phyloP scores from a whole-genome alignment of 768 basidiomycete genomes.

The Dacryopinax spathularia region DNA sequence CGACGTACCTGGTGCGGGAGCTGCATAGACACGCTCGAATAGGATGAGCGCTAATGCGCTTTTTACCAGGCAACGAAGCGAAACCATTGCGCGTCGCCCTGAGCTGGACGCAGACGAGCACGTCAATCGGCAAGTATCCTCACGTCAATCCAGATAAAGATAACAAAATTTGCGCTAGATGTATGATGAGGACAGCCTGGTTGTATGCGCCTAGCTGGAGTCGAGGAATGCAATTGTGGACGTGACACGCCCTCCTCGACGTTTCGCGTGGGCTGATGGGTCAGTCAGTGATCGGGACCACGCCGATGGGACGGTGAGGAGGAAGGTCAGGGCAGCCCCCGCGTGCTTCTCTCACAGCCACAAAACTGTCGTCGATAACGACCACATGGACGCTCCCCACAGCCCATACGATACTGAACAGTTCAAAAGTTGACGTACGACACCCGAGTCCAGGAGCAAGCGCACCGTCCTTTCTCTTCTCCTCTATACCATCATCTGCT shows the following conservation, averaged over 20 bases:
- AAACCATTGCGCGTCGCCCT: neutral
- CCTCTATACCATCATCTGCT: conserved; percentile 12
- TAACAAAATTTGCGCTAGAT: too few species aligned
- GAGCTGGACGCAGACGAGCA: neutral
- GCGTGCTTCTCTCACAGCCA: conserved; percentile 1
- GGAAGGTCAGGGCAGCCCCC: neutral
- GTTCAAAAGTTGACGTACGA: neutral
- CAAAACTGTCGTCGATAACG: neutral
- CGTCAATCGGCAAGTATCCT: too few species aligned
- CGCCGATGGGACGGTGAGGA: too few species aligned
- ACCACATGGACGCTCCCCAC: neutral
- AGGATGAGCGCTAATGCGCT: conserved; percentile 7
- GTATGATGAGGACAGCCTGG: too few species aligned
- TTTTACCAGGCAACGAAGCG: neutral
- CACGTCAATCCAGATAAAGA: too few species aligned
- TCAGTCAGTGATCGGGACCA: neutral
- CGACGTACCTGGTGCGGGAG: conserved; percentile 19
- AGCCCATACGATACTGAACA: neutral
- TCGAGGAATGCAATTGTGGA: neutral
- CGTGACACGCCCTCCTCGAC: neutral
- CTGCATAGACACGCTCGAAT: conserved; percentile 13
- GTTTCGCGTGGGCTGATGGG: neutral
- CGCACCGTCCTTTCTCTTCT: neutral
- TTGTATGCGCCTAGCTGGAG: too few species aligned
- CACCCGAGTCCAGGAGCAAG: neutral